These are phyloP conservation scores for Sugiyamaella grinbergsii DNA, from an alignment of 1,139 yeast species.

Conservation along the genomic window DNA sequence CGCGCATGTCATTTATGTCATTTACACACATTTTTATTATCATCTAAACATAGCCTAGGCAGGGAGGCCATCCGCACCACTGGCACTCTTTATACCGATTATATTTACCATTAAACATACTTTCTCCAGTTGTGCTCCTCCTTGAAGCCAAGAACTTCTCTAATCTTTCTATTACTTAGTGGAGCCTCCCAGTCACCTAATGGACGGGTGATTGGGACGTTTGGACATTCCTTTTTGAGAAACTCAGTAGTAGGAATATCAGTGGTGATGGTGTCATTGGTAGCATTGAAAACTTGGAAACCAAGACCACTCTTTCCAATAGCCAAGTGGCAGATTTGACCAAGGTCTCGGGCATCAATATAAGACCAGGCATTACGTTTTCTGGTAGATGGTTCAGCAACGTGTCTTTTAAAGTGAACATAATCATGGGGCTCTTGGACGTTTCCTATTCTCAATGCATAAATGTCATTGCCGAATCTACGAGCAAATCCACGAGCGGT, in stretches of 20 bases:
- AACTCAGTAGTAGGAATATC: conserved; percentile 24
- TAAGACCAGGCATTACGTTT: conserved; percentile 28
- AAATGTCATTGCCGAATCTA: conserved; percentile 24
- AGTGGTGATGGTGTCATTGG: conserved; percentile 25
- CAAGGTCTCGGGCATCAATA: conserved; percentile 26
- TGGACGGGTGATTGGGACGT: conserved; percentile 21
- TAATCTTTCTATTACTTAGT: conserved; percentile 23
- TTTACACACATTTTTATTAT: too few relatives aligned
- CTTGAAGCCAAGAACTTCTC: conserved; percentile 26
- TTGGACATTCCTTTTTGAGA: conserved; percentile 22
- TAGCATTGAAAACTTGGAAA: conserved; percentile 25
- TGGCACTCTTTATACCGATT: too few relatives aligned
- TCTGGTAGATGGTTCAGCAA: conserved; percentile 18
- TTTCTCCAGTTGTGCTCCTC: conserved; percentile 27
- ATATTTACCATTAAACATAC: conserved; percentile 13
- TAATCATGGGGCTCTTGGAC: conserved; percentile 24
- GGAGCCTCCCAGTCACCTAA: conserved; percentile 27
- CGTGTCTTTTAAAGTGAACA: conserved; percentile 17
- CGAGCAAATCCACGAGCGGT: conserved; percentile 29
- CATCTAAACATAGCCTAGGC: too few relatives aligned
- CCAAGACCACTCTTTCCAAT: conserved; percentile 23
- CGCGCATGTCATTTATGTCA: too few relatives aligned
- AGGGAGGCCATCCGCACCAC: not conserved
- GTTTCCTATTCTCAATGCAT: conserved; percentile 25
- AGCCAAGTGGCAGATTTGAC: conserved; percentile 26